Evolutionary conservation across 1,139 yeast species (phyloP).

Genomic region (Zygotorulaspora mrakii): DNA sequence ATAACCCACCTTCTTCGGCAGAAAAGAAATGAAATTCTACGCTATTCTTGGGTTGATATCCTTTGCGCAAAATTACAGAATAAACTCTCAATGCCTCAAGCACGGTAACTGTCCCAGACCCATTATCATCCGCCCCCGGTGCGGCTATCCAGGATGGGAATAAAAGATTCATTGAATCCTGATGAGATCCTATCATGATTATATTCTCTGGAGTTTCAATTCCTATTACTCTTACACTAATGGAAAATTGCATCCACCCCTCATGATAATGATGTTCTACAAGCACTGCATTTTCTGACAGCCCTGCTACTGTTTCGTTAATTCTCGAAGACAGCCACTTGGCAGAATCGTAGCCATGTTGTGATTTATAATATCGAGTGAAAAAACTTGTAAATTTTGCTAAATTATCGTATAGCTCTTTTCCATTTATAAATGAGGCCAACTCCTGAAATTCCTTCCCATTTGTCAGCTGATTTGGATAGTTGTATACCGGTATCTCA

Average conservation of each 20-base stretch:
- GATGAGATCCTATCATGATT: conserved; percentile 85
- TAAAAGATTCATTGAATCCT: conserved; percentile 74
- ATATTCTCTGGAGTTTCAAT: conserved; percentile 42
- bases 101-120: conserved; percentile 79
- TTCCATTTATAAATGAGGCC: conserved; percentile 40
- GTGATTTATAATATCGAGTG: conserved; percentile 78
- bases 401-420: conserved; percentile 50
- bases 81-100: conserved; percentile 71
- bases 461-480: conserved; percentile 50
- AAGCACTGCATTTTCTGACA: conserved; percentile 36
- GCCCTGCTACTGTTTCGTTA: conserved; percentile 38
- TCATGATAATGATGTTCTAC: conserved; percentile 46
- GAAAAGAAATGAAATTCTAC: conserved; percentile 91
- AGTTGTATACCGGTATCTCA: conserved; percentile 45
- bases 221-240: conserved; percentile 46
- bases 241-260: conserved; percentile 55
- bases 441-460: conserved; percentile 43
- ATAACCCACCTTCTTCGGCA: conserved; percentile 90
- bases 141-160: conserved; percentile 69
- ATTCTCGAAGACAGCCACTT: conserved; percentile 61
- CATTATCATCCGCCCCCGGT: conserved; percentile 97
- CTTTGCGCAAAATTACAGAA: conserved; percentile 33
- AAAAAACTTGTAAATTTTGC: conserved; percentile 64
- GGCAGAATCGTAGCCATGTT: conserved; percentile 67
- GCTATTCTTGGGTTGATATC: conserved; percentile 56